A percentile compares a stretch with the other conserved stretches of the same genome.
Evolutionary conservation across 2,329 filamentous ascomycete genomes (phyloP).

Genomic region (Epichloe glyceriae): DNA sequence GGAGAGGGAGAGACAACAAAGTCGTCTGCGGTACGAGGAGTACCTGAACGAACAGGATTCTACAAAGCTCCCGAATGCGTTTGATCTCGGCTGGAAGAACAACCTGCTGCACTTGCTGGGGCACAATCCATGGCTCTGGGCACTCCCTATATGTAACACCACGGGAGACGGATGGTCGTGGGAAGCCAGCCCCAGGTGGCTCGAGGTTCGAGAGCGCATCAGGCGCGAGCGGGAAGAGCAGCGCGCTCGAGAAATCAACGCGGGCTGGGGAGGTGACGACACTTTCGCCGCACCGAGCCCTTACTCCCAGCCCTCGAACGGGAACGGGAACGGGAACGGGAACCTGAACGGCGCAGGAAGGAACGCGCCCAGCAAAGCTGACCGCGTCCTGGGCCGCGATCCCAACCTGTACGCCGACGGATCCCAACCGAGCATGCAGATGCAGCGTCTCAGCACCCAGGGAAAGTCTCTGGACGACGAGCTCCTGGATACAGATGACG

Average conservation of each 20-base stretch:
- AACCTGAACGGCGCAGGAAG: constrained; percentile 14
- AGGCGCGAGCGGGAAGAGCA: constrained; percentile 44
- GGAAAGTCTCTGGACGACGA: constrained; percentile 33
- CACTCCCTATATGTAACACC: constrained; percentile 69
- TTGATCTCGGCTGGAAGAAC: constrained; percentile 71
- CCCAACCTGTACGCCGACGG: constrained; percentile 41
- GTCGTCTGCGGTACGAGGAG: constrained; percentile 43
- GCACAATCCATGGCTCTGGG: constrained; percentile 58
- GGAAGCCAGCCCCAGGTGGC: constrained; percentile 74
- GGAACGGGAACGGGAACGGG: neutral
- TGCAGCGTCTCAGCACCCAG: constrained; percentile 33
- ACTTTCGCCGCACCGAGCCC: neutral
- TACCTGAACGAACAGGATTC: constrained; percentile 88
- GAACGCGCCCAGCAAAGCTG: constrained; percentile 40
- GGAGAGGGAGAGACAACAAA: constrained; percentile 41
- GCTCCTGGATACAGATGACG: constrained; percentile 26
- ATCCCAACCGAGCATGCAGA: constrained; percentile 25
- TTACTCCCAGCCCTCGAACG: constrained; percentile 1
- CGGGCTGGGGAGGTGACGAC: constrained; percentile 47
- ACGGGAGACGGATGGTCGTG: constrained; percentile 89
- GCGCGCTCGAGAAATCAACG: constrained; percentile 47
- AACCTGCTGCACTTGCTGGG: constrained; percentile 81
- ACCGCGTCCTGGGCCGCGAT: constrained; percentile 44
- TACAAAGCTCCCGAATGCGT: constrained; percentile 79
- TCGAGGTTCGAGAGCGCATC: constrained; percentile 56